Conservation (phyloP, 495 filamentous ascomycete genomes). For the Penicillium salamii region DNA sequence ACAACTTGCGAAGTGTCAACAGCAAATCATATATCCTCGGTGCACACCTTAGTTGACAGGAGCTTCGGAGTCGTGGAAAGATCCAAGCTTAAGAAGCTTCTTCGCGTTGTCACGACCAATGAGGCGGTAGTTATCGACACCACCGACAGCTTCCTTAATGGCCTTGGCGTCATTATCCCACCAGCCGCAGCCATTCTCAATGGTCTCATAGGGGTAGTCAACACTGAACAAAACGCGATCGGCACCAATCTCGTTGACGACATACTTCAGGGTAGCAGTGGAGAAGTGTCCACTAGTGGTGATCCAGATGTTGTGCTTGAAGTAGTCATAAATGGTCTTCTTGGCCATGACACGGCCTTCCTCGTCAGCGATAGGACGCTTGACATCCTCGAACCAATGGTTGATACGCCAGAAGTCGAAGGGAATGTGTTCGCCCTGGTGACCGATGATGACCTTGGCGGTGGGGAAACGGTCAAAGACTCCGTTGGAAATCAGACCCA, state of each 20-base stretch:
- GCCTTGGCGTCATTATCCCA: conserved; percentile 27
- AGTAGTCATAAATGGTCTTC: conserved; percentile 46
- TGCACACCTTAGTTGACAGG: conserved; percentile 18
- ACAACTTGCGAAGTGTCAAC: background rate
- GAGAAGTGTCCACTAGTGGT: conserved; percentile 55
- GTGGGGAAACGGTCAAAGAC: conserved; percentile 39
- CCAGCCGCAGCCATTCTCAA: conserved; percentile 41
- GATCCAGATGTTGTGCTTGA: conserved; percentile 51
- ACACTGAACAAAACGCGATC: conserved; percentile 27
- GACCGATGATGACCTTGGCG: conserved; percentile 55
- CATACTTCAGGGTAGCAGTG: conserved; percentile 37
- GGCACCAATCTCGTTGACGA: conserved; percentile 18
- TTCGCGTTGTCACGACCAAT: conserved; percentile 44
- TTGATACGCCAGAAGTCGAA: conserved; percentile 52
- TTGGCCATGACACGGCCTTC: conserved; percentile 19
- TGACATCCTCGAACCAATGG: conserved; percentile 47
- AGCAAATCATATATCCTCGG: background rate
- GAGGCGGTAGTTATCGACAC: conserved; percentile 24
- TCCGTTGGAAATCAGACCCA: conserved; percentile 41
- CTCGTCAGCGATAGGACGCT: conserved; percentile 23
- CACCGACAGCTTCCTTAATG: conserved; percentile 15
- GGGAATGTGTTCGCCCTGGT: conserved; percentile 56
- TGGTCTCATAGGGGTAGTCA: conserved; percentile 34
- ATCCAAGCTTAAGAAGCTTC: conserved; percentile 33
- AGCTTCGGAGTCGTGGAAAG: conserved; percentile 18